phyloP scores from a whole-genome alignment of 2,329 filamentous ascomycete species.

The Apiospora phragmitis region DNA sequence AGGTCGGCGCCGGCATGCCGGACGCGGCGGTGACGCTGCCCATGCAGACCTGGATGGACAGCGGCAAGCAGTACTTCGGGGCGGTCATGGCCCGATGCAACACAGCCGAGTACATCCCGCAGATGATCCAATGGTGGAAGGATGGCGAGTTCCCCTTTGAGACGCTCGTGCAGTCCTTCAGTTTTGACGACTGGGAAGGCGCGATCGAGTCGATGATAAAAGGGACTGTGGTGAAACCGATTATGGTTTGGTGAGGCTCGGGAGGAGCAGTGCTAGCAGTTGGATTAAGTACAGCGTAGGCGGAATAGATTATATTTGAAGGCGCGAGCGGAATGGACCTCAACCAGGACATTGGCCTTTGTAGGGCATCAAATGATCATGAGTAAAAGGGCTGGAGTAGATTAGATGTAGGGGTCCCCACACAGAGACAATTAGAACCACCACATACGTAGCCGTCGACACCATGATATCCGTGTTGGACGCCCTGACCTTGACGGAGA shows the following conservation, averaged over 20 bases:
- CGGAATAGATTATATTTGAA: neutral
- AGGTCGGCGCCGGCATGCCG: constrained; percentile 48
- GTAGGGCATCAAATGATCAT: neutral
- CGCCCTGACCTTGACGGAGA: neutral
- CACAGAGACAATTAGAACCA: neutral
- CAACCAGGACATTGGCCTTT: neutral
- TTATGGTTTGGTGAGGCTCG: constrained; percentile 18
- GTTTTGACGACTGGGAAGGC: constrained; percentile 17
- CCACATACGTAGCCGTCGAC: constrained; percentile 2
- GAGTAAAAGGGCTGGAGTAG: neutral
- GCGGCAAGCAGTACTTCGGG: constrained; percentile 48
- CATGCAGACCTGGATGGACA: constrained; percentile 45
- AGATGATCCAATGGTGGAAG: constrained; percentile 22
- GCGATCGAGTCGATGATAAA: constrained; percentile 20
- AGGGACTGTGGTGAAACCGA: constrained; percentile 21
- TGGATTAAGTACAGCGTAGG: neutral
- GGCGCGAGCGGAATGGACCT: neutral
- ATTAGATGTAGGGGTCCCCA: neutral
- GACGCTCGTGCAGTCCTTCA: constrained; percentile 19
- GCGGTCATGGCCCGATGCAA: constrained; percentile 31
- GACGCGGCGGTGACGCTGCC: constrained; percentile 42
- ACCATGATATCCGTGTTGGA: neutral
- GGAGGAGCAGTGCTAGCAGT: neutral
- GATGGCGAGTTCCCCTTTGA: constrained; percentile 22
- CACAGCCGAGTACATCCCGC: constrained; percentile 41